A percentile compares a stretch with the other conserved stretches of the same genome.
phyloP scores from a whole-genome alignment of 2,329 filamentous ascomycete species.

The Fusarium nematophilum region DNA sequence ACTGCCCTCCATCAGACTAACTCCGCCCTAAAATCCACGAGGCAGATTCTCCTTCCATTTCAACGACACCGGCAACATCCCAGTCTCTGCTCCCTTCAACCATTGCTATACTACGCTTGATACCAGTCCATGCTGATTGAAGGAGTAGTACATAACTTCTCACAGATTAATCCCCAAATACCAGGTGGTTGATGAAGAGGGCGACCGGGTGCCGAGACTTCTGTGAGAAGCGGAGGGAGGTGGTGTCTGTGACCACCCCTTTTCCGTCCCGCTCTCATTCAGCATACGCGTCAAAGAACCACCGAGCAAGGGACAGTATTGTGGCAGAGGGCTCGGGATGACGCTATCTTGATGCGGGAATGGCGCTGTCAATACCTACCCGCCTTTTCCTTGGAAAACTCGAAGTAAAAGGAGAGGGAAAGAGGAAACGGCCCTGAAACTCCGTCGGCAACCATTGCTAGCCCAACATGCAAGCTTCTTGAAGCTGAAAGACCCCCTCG shows the following conservation, averaged over 20 bases:
- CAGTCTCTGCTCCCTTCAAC: background rate
- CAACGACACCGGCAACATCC: background rate
- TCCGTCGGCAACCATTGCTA: constrained; percentile 18
- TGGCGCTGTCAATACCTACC: constrained; percentile 22
- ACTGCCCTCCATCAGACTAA: background rate
- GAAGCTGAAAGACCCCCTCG: constrained; percentile 4
- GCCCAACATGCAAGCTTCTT: constrained; percentile 10
- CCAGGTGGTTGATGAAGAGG: background rate
- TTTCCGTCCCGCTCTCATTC: constrained; percentile 11
- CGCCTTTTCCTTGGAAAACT: constrained; percentile 2
- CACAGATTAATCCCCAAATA: background rate
- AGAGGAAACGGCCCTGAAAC: constrained; percentile 6
- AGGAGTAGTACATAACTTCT: background rate
- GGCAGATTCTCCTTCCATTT: constrained; percentile 7
- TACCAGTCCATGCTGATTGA: background rate
- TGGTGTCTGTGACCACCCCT: constrained; percentile 19
- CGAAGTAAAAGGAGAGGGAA: background rate
- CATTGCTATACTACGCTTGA: no score
- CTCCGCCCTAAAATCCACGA: constrained; percentile 8
- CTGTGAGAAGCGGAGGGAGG: constrained; percentile 2
- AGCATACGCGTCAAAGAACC: constrained; percentile 4
- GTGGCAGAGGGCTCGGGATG: constrained; percentile 36
- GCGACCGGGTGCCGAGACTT: background rate
- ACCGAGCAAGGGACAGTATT: constrained; percentile 23
- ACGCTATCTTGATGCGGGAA: constrained; percentile 30